phyloP scores from a whole-genome alignment of 768 basidiomycete genomes.

The Russula ochroleuca region DNA sequence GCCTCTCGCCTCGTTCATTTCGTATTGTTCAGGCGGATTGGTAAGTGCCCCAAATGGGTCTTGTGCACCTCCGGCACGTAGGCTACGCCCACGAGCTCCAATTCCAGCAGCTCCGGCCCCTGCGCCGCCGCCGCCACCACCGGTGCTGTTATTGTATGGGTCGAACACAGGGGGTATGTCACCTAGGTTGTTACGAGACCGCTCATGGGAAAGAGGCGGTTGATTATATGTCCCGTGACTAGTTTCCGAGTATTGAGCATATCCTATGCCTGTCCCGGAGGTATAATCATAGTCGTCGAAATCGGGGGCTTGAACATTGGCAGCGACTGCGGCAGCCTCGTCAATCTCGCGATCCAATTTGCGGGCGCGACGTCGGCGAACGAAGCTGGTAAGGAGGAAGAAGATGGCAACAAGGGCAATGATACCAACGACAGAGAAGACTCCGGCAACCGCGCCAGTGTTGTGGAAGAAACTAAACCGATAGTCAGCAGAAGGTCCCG shows the following conservation, averaged over 20 bases:
- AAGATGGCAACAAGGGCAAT: conserved; percentile 50
- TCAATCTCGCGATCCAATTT: conserved; percentile 71
- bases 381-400: conserved; percentile 46
- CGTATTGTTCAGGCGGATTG: conserved; percentile 31
- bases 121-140: too few relatives aligned
- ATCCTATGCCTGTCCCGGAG: conserved; percentile 28
- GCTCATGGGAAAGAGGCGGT: conserved; percentile 35
- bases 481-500: background rate
- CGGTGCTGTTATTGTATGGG: conserved; percentile 34
- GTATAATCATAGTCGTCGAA: conserved; percentile 47
- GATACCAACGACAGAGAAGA: conserved; percentile 68
- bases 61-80: conserved; percentile 33
- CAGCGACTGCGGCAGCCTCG: conserved; percentile 64
- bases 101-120: conserved; percentile 40
- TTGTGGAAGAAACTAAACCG: conserved; percentile 54
- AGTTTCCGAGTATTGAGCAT: conserved; percentile 44
- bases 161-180: conserved; percentile 42
- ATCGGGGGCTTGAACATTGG: conserved; percentile 44
- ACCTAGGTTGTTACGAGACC: conserved; percentile 51
- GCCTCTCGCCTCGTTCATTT: conserved; percentile 26
- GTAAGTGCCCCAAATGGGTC: conserved; percentile 42
- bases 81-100: conserved; percentile 36
- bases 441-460: conserved; percentile 66
- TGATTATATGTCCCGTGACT: conserved; percentile 57
- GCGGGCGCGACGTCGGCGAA: conserved; percentile 60